Base-by-base conservation (phyloP, 2,329 filamentous ascomycete species). In the Daldinia eschscholtzii region DNA sequence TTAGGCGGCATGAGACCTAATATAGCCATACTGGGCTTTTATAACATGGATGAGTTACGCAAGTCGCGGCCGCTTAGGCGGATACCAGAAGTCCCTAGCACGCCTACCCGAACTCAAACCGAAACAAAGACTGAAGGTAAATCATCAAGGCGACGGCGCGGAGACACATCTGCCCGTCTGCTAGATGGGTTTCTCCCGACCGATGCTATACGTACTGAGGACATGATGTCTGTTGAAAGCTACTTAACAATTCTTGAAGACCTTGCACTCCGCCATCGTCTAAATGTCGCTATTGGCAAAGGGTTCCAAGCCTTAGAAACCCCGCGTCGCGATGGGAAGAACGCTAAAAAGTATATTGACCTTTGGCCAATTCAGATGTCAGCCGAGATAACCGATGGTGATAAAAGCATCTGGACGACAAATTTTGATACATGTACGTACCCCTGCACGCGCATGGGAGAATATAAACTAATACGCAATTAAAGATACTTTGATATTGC, bases 281-380 rank as follows among this genome's bases (percentile, higher is more conserved):
- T 96, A 65, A 97, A 97, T 74, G 92, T 97, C 28, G 93, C 93
- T 1, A 86, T 97, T 42, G 93, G 92, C 0, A 93, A 92, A 76
- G 93, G 93, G 0, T 97, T 97, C 71, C 89, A 93, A 59, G 81
- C 88, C 1, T 82, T 97, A 1, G 92, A 96, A 75, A 87, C 93
- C 0, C 93, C 93, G 0, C 84, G 87, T 20, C 79, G 84, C 0
- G 83, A 88, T 42, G 85, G 85, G 3, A 76, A 78, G 18, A 88
- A 90, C 60, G 83, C 82, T 3, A 95, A 95, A 76, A 92, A 89
- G 75, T 95, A 91, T 75, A 93, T 97, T 68, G 93, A 97, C 75
- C 82, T 97, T 4, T 97, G 93, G 93, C 93, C 93, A 0, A 96
- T 97, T 60, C 94, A 97, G 72, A 97, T 97, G 93, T 95, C 93